Evolutionary conservation across 176 grass and related monocot species (phyloP), one percentile per base, ranked within the genome.

Genomic region (Ensete ventricosum): DNA sequence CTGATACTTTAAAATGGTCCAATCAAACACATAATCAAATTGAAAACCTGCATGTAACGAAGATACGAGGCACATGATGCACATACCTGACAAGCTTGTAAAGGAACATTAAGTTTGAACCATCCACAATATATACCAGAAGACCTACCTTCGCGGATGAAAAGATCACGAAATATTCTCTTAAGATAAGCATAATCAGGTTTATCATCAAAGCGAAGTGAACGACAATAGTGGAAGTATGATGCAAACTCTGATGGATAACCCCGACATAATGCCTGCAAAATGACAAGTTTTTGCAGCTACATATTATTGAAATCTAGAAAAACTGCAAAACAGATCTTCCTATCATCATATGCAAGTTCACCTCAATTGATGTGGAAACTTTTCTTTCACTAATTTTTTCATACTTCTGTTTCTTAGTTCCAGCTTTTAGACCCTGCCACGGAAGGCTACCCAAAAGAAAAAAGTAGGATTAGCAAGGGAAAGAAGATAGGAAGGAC

Each of bases 21-120:
- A 77, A 65, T 77, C 75, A 26, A 77, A 77, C 49, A 77, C 75
- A 66, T 77, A 77, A 66, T 77, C 75, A 77, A 77, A 77, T 66
- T 77, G 75, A 77, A 77, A 77, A 54, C 75, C 75, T 77, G 62
- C 10, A 51, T 11, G 48, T 2, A 51, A 51, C 14, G 10, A n/a
- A 71, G 16, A 14, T 25, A 65, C 9, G 63, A 53, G 8, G 0
- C 20, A 11, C 27, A 21, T 62, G 14, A 62, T 17, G 57, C 57
- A 62, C 12, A 62, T 62, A 60, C 12, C 57, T 19, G 57, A 19
- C 57, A 62, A 62, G 20, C 57, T 62, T 8, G 20, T 62, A 62
- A 4, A 14, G 9, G 17, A 17, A 62, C 1, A 20, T 43, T 43
- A 19, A 57, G 54, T 16, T 57, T 12, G 3, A 16, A 57, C 54